phyloP scores from a whole-genome alignment of 176 grass and related monocot species.

The Juncus effusus region DNA sequence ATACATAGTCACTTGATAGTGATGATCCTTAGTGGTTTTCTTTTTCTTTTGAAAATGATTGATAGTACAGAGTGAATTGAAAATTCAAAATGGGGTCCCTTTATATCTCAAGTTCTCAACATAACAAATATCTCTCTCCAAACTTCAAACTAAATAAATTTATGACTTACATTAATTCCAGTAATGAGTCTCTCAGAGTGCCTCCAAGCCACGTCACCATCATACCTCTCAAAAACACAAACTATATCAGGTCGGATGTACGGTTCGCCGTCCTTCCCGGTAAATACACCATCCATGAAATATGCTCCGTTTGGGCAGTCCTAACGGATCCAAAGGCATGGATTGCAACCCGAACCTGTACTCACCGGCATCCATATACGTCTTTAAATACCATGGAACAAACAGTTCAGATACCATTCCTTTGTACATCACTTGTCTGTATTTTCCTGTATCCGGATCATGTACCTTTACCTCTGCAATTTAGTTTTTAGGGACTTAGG shows the following conservation, averaged over 20 bases:
- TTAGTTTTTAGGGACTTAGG: too few species aligned
- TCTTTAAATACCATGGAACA: constrained; percentile 98
- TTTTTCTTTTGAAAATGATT: too few species aligned
- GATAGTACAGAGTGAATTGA: too few species aligned
- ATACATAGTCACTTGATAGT: too few species aligned
- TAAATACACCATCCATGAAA: constrained; percentile 70
- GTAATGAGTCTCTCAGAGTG: constrained; percentile 84
- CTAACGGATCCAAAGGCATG: constrained; percentile 75
- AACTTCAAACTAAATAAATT: neutral
- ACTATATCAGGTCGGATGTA: constrained; percentile 63
- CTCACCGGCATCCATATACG: constrained; percentile 88
- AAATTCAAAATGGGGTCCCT: too few species aligned
- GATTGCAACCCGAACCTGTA: constrained; percentile 80
- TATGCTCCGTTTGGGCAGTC: constrained; percentile 69
- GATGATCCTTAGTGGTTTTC: too few species aligned
- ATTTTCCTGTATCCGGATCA: constrained; percentile 38
- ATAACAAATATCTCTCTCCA: too few species aligned
- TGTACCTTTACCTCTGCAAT: constrained; percentile 28
- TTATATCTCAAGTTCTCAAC: too few species aligned
- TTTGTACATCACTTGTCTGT: constrained; percentile 63
- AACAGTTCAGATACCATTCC: constrained; percentile 83
- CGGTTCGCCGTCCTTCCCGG: constrained; percentile 50
- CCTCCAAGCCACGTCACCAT: constrained; percentile 70
- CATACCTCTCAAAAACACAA: constrained; percentile 87
- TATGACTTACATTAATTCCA: constrained; percentile 56